Evolutionary conservation across 805 yeast genomes (phyloP).

Genomic region (Yueomyces sinensis): DNA sequence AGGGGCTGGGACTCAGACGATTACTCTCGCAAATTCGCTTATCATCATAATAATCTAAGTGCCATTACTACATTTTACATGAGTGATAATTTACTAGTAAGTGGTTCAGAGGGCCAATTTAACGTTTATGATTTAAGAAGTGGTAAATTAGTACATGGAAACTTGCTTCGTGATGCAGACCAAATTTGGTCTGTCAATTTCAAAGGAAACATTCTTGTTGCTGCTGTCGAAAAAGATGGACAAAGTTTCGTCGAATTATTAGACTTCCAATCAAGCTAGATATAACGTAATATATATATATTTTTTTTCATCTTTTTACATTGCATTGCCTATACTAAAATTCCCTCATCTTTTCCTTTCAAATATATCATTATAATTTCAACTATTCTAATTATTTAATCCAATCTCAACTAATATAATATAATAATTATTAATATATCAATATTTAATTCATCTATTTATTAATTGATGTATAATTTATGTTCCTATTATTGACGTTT

Average conservation of each 20-base stretch:
- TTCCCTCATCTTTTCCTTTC: too few species aligned
- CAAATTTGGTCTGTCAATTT: slow-evolving; percentile 92
- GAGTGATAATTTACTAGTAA: slow-evolving; percentile 68
- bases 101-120: slow-evolving; percentile 81
- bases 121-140: slow-evolving; percentile 77
- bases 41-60: slow-evolving; percentile 64
- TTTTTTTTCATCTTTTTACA: too few species aligned
- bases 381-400: too few species aligned
- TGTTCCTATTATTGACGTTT: too few species aligned
- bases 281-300: too few species aligned
- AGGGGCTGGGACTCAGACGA: slow-evolving; percentile 86
- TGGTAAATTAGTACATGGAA: slow-evolving; percentile 60
- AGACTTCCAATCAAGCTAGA: slow-evolving; percentile 47
- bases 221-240: slow-evolving; percentile 71
- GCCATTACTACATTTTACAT: slow-evolving; percentile 93
- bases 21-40: slow-evolving; percentile 49
- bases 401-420: too few species aligned
- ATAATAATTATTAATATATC: too few species aligned
- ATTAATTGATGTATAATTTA: too few species aligned
- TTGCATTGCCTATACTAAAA: too few species aligned
- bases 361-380: too few species aligned
- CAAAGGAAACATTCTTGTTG: slow-evolving; percentile 72
- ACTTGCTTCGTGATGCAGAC: slow-evolving; percentile 63
- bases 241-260: slow-evolving; percentile 72
- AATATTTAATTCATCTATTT: too few species aligned